phyloP scores from a whole-genome alignment of 176 grass and related monocot species.

The Phoenix dactylifera region DNA sequence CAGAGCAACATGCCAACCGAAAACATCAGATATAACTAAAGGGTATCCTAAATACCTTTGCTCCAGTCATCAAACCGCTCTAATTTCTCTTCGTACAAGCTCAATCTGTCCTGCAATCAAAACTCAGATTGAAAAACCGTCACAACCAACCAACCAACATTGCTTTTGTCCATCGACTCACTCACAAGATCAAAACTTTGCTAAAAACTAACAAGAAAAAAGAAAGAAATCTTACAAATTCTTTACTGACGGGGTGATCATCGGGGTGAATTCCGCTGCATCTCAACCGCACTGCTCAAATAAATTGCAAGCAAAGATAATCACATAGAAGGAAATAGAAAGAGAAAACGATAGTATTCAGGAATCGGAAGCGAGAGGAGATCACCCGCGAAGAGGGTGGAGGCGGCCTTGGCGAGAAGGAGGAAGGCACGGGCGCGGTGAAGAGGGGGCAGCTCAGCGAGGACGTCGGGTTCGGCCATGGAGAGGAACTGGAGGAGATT shows the following conservation, averaged over 20 bases:
- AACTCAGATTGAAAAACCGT: conserved; percentile 1
- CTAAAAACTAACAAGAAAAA: background rate
- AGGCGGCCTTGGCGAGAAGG: conserved; percentile 44
- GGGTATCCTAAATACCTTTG: conserved; percentile 40
- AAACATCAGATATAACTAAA: too few species aligned
- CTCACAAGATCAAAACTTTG: conserved; percentile 9
- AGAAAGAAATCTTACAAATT: conserved; percentile 44
- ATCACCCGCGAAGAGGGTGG: conserved; percentile 48
- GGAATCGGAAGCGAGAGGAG: background rate
- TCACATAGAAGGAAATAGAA: background rate
- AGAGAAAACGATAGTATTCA: background rate
- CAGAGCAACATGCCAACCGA: too few species aligned
- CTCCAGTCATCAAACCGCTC: conserved; percentile 60
- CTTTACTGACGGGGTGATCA: conserved; percentile 73
- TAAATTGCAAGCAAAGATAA: background rate
- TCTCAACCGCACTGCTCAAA: conserved; percentile 50
- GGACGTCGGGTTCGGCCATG: conserved; percentile 38
- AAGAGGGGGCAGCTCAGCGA: conserved; percentile 58
- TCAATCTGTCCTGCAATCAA: conserved; percentile 70
- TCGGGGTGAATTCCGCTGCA: conserved; percentile 73
- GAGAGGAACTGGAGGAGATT: conserved; percentile 53
- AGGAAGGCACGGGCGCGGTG: conserved; percentile 60
- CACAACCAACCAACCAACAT: background rate
- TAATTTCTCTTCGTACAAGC: conserved; percentile 69
- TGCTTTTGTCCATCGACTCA: conserved; percentile 1